A percentile compares a stretch with the other conserved stretches of the same genome.
These are phyloP conservation scores for Plasmodium relictum DNA, from an alignment of 169 alveolate genomes.

Conservation along the genomic window DNA sequence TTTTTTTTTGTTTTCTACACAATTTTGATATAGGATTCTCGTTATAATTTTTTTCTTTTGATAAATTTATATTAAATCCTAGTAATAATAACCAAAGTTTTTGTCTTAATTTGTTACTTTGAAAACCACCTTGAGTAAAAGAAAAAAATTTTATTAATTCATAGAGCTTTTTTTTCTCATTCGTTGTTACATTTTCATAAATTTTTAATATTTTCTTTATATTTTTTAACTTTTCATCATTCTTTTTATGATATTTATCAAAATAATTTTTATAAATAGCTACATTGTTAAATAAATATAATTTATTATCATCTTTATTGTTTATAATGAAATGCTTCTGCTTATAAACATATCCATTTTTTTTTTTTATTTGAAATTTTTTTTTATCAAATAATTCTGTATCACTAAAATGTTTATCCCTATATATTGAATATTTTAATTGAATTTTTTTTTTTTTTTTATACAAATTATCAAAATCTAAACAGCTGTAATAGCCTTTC, in stretches of 20 bases:
- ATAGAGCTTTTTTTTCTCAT: conserved; percentile 53
- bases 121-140: conserved; percentile 75
- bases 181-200: conserved; percentile 62
- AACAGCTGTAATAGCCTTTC: conserved; percentile 64
- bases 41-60: conserved; percentile 64
- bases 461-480: conserved; percentile 69
- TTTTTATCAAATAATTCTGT: conserved; percentile 48
- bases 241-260: conserved; percentile 32
- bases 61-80: conserved; percentile 69
- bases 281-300: conserved; percentile 37
- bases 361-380: conserved; percentile 26
- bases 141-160: conserved; percentile 70
- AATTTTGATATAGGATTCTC: conserved; percentile 67
- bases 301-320: conserved; percentile 17
- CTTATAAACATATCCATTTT: conserved; percentile 34
- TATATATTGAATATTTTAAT: conserved; percentile 44
- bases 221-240: conserved; percentile 38
- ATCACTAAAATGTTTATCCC: conserved; percentile 63
- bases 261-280: conserved; percentile 63
- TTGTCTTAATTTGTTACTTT: conserved; percentile 51
- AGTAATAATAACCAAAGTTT: conserved; percentile 61
- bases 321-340: conserved; percentile 33
- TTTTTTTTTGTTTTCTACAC: conserved; percentile 51
- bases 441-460: conserved; percentile 68
- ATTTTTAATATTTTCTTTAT: conserved; percentile 68